Percentiles rank a stretch among this genome's conserved stretches.
phyloP scores from a whole-genome alignment of 73 alveolate species.

The Paramecium tetraurelia region DNA sequence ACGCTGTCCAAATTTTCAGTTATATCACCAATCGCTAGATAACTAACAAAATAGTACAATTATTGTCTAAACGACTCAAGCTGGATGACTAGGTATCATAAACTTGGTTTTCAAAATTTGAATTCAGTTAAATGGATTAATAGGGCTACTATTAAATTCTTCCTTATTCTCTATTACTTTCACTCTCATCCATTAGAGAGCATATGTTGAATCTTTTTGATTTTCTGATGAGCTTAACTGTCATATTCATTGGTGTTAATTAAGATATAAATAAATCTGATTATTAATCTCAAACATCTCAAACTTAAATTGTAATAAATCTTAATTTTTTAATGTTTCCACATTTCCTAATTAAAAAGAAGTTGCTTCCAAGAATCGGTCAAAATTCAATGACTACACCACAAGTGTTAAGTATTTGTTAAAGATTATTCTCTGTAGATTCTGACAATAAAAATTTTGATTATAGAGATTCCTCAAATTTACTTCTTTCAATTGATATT shows the following conservation, averaged over 20 bases:
- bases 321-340: not conserved
- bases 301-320: not conserved
- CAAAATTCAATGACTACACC: not conserved
- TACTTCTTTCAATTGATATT: not conserved
- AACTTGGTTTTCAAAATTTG: not conserved
- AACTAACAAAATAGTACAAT: not conserved
- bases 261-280: not conserved
- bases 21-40: not conserved
- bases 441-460: not conserved
- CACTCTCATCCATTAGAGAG: not conserved
- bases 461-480: not conserved
- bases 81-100: not conserved
- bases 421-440: not conserved
- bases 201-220: not conserved
- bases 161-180: not conserved
- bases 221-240: not conserved
- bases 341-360: not conserved
- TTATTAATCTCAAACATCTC: not conserved
- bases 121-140: not conserved
- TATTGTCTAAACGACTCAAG: not conserved
- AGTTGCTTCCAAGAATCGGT: not conserved
- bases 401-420: not conserved
- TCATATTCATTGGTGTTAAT: not conserved
- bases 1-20: slow-evolving; percentile 28
- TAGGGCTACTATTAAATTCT: not conserved